Evolutionary conservation across 352 stramenopile species (phyloP).

Genomic region (Thraustochytrium sp.): DNA sequence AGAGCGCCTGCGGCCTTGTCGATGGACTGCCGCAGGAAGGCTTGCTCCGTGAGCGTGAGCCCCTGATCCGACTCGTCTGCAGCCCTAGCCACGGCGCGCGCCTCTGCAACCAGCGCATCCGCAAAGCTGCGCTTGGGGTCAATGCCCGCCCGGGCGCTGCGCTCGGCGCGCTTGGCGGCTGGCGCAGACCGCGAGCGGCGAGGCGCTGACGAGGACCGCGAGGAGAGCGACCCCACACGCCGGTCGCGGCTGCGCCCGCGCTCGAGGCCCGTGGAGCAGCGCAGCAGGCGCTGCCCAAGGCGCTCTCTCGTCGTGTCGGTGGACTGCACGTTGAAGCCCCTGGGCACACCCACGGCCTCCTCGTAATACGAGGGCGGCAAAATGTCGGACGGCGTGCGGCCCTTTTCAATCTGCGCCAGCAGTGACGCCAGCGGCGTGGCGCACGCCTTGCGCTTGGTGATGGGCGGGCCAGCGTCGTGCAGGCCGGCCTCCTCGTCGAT

Average conservation of each 20-base stretch:
- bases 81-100: background rate
- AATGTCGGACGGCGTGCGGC: constrained; percentile 12
- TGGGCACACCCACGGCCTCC: background rate
- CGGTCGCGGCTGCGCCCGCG: background rate
- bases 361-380: background rate
- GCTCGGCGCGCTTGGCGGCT: background rate
- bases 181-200: background rate
- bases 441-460: background rate
- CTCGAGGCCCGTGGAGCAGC: background rate
- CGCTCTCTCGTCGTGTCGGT: background rate
- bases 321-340: background rate
- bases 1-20: background rate
- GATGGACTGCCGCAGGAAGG: background rate
- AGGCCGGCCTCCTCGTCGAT: constrained; percentile 33
- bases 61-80: background rate
- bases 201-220: too few species aligned
- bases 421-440: background rate
- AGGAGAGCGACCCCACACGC: too few species aligned
- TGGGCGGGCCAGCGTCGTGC: background rate
- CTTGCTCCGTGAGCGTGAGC: background rate
- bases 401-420: constrained; percentile 36
- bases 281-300: background rate
- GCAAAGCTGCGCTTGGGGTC: background rate
- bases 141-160: background rate
- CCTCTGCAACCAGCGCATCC: background rate